These are phyloP conservation scores for Cladobotryum mycophilum DNA, from an alignment of 2,329 filamentous ascomycete genomes.

Conservation along the genomic window DNA sequence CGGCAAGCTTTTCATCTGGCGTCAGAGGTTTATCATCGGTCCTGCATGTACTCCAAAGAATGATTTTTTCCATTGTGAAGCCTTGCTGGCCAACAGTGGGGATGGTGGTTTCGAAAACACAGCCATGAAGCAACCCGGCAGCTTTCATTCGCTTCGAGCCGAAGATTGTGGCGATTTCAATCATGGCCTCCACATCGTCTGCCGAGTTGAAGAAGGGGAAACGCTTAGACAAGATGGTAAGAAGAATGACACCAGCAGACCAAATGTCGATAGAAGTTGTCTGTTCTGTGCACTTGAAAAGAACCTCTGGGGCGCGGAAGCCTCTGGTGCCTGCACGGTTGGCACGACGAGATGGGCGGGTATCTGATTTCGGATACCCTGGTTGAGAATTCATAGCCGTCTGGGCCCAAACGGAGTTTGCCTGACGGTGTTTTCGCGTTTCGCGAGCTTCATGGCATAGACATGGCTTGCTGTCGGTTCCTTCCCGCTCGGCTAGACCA, in stretches of 20 bases:
- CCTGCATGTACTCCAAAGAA: constrained; percentile 87
- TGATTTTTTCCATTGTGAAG: constrained; percentile 85
- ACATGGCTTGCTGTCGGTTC: constrained; percentile 71
- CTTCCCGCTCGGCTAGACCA: constrained; percentile 83
- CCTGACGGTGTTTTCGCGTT: constrained; percentile 54
- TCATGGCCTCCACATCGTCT: constrained; percentile 96
- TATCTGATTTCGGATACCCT: constrained; percentile 86
- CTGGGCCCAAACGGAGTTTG: constrained; percentile 52
- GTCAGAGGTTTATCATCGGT: constrained; percentile 53
- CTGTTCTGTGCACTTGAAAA: constrained; percentile 95
- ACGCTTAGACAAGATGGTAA: constrained; percentile 86
- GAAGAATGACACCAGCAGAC: constrained; percentile 92
- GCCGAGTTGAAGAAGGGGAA: constrained; percentile 99
- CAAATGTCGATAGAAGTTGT: constrained; percentile 93
- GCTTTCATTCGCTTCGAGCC: constrained; percentile 77
- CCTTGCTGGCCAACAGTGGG: constrained; percentile 82
- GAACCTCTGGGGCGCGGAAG: constrained; percentile 91
- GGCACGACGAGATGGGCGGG: constrained; percentile 77
- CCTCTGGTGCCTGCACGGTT: constrained; percentile 93
- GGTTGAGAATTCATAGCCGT: constrained; percentile 44
- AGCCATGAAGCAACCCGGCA: constrained; percentile 77
- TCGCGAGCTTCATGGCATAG: constrained; percentile 64
- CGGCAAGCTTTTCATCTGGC: constrained; percentile 63
- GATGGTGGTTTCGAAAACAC: constrained; percentile 87
- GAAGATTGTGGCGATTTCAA: constrained; percentile 95